Conservation (phyloP, 441 rosid species). For the Biscutella laevigata region DNA sequence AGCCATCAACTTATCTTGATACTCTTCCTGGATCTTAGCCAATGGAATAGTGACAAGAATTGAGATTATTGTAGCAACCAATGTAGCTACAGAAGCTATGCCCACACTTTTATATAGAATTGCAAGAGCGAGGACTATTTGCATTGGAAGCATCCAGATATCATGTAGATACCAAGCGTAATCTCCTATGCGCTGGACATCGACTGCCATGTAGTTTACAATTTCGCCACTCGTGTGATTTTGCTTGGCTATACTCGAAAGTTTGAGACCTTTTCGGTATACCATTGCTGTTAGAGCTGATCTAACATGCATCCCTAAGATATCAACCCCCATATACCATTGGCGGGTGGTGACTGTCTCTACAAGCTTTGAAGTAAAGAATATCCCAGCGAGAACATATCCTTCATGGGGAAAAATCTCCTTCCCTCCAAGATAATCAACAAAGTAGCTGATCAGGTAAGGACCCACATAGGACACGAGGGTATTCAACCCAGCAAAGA, state of each 20-base stretch:
- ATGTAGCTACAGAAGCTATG: constrained; percentile 82
- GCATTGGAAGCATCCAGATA: constrained; percentile 99
- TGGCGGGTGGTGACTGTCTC: constrained; percentile 94
- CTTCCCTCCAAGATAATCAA: constrained; percentile 83
- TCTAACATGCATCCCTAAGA: constrained; percentile 97
- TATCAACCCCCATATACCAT: constrained; percentile 99
- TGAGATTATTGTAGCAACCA: constrained; percentile 78
- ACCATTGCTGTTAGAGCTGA: constrained; percentile 98
- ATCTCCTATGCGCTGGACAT: constrained; percentile 95
- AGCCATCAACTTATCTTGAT: constrained; percentile 89
- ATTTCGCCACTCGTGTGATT: constrained; percentile 71
- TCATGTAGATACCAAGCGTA: constrained; percentile 98
- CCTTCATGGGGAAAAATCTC: constrained; percentile 88
- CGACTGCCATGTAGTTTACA: constrained; percentile 98
- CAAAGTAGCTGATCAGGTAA: constrained; percentile 90
- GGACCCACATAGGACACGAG: constrained; percentile 96
- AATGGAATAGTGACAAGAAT: constrained; percentile 74
- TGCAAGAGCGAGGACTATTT: constrained; percentile 90
- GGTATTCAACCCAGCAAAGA: constrained; percentile 86
- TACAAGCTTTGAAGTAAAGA: constrained; percentile 79
- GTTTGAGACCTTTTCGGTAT: constrained; percentile 66
- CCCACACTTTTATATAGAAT: constrained; percentile 91
- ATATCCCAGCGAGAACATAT: constrained; percentile 84
- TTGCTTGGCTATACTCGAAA: constrained; percentile 85
- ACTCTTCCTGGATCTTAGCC: constrained; percentile 88